Percentiles rank a stretch among this genome's conserved stretches.
phyloP scores from a whole-genome alignment of 2,329 filamentous ascomycete species.

The Phaeosphaeriaceae sp. region DNA sequence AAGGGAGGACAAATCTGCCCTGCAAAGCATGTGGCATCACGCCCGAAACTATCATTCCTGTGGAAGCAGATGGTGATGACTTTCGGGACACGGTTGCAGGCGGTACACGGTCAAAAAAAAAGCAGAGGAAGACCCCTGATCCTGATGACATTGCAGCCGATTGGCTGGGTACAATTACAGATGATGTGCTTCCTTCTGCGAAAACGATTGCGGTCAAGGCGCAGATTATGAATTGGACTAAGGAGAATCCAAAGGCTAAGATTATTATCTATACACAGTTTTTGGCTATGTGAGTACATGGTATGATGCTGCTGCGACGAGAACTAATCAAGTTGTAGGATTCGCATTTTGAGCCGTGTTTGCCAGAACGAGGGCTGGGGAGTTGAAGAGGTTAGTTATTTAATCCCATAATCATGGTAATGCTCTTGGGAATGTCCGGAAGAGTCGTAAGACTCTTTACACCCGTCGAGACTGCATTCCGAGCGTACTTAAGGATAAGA shows the following conservation, averaged over 20 bases:
- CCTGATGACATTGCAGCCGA: slow-evolving; percentile 41
- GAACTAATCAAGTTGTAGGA: slow-evolving; percentile 21
- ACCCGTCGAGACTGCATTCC: too few species aligned
- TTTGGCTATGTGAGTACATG: slow-evolving; percentile 50
- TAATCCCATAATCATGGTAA: background rate
- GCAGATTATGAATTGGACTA: slow-evolving; percentile 53
- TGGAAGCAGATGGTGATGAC: slow-evolving; percentile 26
- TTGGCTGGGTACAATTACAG: slow-evolving; percentile 48
- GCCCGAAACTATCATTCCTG: slow-evolving; percentile 31
- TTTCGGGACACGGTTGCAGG: slow-evolving; percentile 1
- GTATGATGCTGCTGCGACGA: slow-evolving; percentile 2
- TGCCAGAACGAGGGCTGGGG: slow-evolving; percentile 59
- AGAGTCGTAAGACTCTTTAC: too few species aligned
- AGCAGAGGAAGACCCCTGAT: slow-evolving; percentile 20
- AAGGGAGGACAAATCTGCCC: background rate
- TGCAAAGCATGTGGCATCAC: slow-evolving; percentile 46
- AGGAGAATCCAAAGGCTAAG: slow-evolving; percentile 57
- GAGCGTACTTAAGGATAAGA: background rate
- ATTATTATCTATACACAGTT: slow-evolving; percentile 68
- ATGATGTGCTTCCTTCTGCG: slow-evolving; percentile 50
- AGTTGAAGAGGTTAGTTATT: slow-evolving; percentile 45
- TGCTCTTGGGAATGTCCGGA: too few species aligned
- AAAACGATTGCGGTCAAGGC: slow-evolving; percentile 56
- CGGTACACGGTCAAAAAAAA: slow-evolving; percentile 21
- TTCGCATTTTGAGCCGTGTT: slow-evolving; percentile 58